A percentile compares a stretch with the other conserved stretches of the same genome.
Evolutionary conservation across 768 basidiomycete genomes (phyloP).

Genomic region (Candolleomyces eurysporus): DNA sequence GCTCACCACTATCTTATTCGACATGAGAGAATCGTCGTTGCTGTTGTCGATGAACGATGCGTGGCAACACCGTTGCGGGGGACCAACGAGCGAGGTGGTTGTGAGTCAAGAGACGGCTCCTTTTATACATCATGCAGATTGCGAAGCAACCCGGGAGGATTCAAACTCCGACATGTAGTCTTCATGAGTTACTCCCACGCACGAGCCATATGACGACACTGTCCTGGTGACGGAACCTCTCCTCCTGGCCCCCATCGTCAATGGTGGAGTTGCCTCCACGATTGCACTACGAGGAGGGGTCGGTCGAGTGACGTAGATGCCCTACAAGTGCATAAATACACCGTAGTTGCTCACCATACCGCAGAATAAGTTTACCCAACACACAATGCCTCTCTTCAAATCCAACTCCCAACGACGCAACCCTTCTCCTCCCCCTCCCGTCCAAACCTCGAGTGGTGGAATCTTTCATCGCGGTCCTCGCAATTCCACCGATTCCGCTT

Average conservation of each 20-base stretch:
- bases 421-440: slow-evolving; percentile 10
- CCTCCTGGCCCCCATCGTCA: neutral
- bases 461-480: slow-evolving; percentile 4
- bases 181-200: slow-evolving; percentile 35
- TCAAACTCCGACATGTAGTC: slow-evolving; percentile 43
- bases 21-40: slow-evolving; percentile 56
- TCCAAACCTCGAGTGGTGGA: neutral
- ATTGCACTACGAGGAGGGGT: no score
- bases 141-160: slow-evolving; percentile 34
- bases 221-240: neutral
- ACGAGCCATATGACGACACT: slow-evolving; percentile 28
- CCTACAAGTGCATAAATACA: slow-evolving; percentile 4
- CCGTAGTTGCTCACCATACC: neutral
- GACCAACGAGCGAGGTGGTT: slow-evolving; percentile 39
- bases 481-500: neutral
- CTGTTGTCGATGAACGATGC: slow-evolving; percentile 26
- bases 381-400: slow-evolving; percentile 26
- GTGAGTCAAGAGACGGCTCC: slow-evolving; percentile 35
- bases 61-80: slow-evolving; percentile 33
- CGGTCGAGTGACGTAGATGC: neutral
- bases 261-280: neutral
- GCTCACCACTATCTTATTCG: slow-evolving; percentile 99
- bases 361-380: neutral
- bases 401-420: slow-evolving; percentile 11
- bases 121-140: slow-evolving; percentile 52